These are phyloP conservation scores for Pisolithus tinctorius DNA, from an alignment of 768 basidiomycete species.

Conservation along the genomic window DNA sequence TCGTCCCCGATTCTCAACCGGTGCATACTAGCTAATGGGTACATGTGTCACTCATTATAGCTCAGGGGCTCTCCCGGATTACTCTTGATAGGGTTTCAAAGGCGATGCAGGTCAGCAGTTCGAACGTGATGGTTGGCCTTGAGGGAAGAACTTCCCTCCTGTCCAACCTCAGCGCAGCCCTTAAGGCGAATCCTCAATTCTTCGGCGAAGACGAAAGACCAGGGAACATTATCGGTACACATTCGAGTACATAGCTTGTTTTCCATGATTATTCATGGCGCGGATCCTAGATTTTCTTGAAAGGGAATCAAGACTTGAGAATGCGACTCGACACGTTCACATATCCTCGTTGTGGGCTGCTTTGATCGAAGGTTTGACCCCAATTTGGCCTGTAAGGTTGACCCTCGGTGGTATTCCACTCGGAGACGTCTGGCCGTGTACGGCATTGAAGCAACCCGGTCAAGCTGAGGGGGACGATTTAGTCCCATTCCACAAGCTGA, in stretches of 20 bases:
- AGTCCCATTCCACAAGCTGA: slow-evolving; percentile 95
- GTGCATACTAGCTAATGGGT: slow-evolving; percentile 7
- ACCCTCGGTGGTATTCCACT: slow-evolving; percentile 62
- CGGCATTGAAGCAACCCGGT: slow-evolving; percentile 32
- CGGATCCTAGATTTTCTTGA: slow-evolving; percentile 57
- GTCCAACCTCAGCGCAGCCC: slow-evolving; percentile 62
- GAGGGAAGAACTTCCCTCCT: slow-evolving; percentile 81
- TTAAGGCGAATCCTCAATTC: slow-evolving; percentile 55
- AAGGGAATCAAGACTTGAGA: slow-evolving; percentile 40
- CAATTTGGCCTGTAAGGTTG: slow-evolving; percentile 83
- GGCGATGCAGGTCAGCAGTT: slow-evolving; percentile 71
- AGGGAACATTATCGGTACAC: slow-evolving; percentile 72
- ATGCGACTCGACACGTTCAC: slow-evolving; percentile 45
- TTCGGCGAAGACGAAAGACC: slow-evolving; percentile 74
- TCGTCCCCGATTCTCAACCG: neutral
- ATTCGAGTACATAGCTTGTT: slow-evolving; percentile 4
- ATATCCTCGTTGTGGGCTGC: slow-evolving; percentile 75
- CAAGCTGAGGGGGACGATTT: slow-evolving; percentile 54
- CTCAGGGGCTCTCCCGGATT: slow-evolving; percentile 60
- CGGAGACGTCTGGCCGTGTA: slow-evolving; percentile 93
- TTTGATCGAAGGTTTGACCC: slow-evolving; percentile 74
- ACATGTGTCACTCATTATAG: slow-evolving; percentile 32
- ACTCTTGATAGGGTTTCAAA: slow-evolving; percentile 51
- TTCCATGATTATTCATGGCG: slow-evolving; percentile 1
- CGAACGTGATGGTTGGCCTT: slow-evolving; percentile 87